Evolutionary conservation across 2,329 filamentous ascomycete genomes (phyloP).

Genomic region (Sporothrix dimorphospora): DNA sequence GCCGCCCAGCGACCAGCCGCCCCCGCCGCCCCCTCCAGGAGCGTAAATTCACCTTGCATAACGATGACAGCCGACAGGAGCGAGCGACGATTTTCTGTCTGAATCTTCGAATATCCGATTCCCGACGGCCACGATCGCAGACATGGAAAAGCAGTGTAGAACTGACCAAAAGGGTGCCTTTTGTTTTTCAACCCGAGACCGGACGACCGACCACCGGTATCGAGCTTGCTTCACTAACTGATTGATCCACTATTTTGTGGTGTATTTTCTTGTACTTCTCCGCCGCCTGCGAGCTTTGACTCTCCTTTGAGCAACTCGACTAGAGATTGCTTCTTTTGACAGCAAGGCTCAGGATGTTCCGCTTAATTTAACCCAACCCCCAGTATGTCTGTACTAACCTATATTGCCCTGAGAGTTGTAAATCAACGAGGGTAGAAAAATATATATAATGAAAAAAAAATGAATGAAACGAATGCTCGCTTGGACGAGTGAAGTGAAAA

Average conservation of each 20-base stretch:
- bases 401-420: neutral
- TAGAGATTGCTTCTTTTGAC: neutral
- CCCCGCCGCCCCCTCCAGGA: slow-evolving; percentile 40
- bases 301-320: neutral
- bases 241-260: slow-evolving; percentile 18
- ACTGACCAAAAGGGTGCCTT: neutral
- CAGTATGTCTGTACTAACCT: slow-evolving; percentile 3
- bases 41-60: slow-evolving; percentile 19
- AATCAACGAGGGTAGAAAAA: neutral
- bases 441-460: neutral
- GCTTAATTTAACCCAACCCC: neutral
- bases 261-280: neutral
- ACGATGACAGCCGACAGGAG: neutral
- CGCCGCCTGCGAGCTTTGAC: neutral
- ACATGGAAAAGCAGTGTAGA: neutral
- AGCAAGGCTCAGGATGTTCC: neutral
- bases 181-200: neutral
- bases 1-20: slow-evolving; percentile 44
- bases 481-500: neutral
- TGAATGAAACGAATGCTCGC: neutral
- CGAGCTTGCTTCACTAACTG: slow-evolving; percentile 11
- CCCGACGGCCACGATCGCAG: neutral
- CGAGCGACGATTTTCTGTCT: neutral
- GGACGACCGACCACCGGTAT: neutral
- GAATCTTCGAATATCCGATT: no score